Percentiles rank a stretch among this genome's conserved stretches.
These are phyloP conservation scores for Agrocybe pediades DNA, from an alignment of 768 basidiomycete genomes.

Conservation along the genomic window DNA sequence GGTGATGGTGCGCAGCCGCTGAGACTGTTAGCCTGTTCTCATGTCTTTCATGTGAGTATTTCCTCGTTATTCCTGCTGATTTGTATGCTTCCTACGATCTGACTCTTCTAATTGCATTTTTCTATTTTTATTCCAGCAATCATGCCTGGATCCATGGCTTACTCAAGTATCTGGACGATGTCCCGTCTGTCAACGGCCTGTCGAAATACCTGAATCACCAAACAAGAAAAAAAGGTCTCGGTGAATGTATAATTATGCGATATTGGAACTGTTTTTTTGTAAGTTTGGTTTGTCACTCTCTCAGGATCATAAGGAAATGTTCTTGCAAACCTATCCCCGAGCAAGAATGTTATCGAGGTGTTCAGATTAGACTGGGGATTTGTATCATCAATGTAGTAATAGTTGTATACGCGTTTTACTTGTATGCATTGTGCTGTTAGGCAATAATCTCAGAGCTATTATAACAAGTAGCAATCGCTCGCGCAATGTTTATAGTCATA, in stretches of 20 bases:
- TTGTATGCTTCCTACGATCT: not conserved
- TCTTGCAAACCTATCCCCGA: not conserved
- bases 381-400: not conserved
- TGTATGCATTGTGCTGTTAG: too few species aligned
- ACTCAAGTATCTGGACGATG: constrained; percentile 84
- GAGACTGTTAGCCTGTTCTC: constrained; percentile 75
- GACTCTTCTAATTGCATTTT: not conserved
- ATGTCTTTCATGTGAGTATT: constrained; percentile 84
- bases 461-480: too few species aligned
- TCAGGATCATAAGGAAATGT: not conserved
- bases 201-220: constrained; percentile 54
- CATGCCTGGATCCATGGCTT: constrained; percentile 90
- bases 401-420: too few species aligned
- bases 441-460: too few species aligned
- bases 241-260: not conserved
- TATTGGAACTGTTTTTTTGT: not conserved
- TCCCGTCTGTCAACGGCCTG: constrained; percentile 81
- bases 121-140: constrained; percentile 54
- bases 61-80: not conserved
- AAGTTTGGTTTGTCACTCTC: not conserved
- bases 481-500: too few species aligned
- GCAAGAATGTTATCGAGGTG: too few species aligned
- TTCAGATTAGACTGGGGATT: not conserved
- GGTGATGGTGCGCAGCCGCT: constrained; percentile 79
- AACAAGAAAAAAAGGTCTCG: constrained; percentile 18